phyloP scores from a whole-genome alignment of 2,329 filamentous ascomycete genomes.

The Calcarisporium arbuscula region DNA sequence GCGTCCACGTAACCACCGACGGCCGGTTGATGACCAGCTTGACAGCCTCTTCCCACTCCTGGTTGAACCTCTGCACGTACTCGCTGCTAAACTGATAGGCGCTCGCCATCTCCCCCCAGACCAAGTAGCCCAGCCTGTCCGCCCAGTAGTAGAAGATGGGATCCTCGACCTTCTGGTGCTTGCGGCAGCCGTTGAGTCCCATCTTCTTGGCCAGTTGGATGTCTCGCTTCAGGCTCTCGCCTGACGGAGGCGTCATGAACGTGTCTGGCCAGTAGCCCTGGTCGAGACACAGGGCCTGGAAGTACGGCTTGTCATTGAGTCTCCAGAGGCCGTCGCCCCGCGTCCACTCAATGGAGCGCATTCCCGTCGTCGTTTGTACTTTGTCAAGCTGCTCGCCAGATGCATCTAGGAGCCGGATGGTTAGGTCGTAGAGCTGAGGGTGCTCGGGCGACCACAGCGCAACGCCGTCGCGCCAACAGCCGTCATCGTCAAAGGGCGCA shows the following conservation, averaged over 20 bases:
- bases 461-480: constrained; percentile 46
- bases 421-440: constrained; percentile 50
- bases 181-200: constrained; percentile 60
- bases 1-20: constrained; percentile 59
- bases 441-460: constrained; percentile 57
- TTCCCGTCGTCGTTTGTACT: constrained; percentile 53
- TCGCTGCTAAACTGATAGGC: constrained; percentile 55
- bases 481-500: constrained; percentile 29
- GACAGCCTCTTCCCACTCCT: constrained; percentile 59
- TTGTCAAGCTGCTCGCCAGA: constrained; percentile 42
- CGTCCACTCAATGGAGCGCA: constrained; percentile 54
- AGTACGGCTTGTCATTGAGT: constrained; percentile 52
- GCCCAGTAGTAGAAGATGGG: constrained; percentile 56
- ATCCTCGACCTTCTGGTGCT: constrained; percentile 60
- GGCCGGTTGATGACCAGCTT: constrained; percentile 61
- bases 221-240: constrained; percentile 39
- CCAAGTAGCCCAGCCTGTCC: constrained; percentile 52
- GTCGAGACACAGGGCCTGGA: constrained; percentile 54
- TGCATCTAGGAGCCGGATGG: constrained; percentile 43
- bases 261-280: constrained; percentile 60
- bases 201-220: constrained; percentile 52
- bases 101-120: constrained; percentile 61
- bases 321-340: constrained; percentile 52
- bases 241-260: constrained; percentile 50
- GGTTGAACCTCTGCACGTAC: constrained; percentile 54